Percentiles rank a stretch among this genome's conserved stretches.
phyloP scores from a whole-genome alignment of 306 rosid species.

The Glycine tomentella region DNA sequence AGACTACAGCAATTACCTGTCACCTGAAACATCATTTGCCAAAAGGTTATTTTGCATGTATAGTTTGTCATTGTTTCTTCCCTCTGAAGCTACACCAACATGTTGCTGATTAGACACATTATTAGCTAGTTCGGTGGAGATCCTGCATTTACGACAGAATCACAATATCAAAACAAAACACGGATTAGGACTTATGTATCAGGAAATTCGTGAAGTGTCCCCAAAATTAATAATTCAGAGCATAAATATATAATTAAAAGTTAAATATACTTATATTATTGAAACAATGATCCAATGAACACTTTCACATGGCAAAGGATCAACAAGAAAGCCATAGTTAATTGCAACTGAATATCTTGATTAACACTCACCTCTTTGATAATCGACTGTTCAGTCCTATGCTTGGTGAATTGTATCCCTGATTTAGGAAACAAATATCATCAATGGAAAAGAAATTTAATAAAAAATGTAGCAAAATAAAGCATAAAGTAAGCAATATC shows the following conservation, averaged over 20 bases:
- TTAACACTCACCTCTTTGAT: conserved; percentile 66
- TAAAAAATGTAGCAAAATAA: conserved; percentile 13
- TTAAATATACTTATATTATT: conserved; percentile 7
- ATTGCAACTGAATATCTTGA: conserved; percentile 19
- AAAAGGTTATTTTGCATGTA: conserved; percentile 55
- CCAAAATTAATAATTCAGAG: background rate
- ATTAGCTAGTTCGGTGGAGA: conserved; percentile 75
- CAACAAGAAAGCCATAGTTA: conserved; percentile 22
- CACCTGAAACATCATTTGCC: conserved; percentile 63
- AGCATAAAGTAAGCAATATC: background rate
- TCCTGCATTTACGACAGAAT: conserved; percentile 60
- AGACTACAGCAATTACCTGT: conserved; percentile 59
- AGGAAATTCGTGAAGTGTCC: background rate
- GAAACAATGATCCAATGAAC: background rate
- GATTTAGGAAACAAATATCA: conserved; percentile 52
- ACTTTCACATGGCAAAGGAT: conserved; percentile 18
- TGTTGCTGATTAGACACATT: conserved; percentile 71
- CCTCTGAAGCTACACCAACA: conserved; percentile 63
- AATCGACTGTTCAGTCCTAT: conserved; percentile 64
- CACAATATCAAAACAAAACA: conserved; percentile 39
- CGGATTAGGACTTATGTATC: conserved; percentile 16
- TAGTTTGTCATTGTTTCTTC: conserved; percentile 67
- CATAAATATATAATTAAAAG: background rate
- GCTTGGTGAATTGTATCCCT: conserved; percentile 68
- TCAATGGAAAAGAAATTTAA: conserved; percentile 33